These are phyloP conservation scores for Aphanomyces cochlioides DNA, from an alignment of 352 stramenopile genomes.

Conservation along the genomic window DNA sequence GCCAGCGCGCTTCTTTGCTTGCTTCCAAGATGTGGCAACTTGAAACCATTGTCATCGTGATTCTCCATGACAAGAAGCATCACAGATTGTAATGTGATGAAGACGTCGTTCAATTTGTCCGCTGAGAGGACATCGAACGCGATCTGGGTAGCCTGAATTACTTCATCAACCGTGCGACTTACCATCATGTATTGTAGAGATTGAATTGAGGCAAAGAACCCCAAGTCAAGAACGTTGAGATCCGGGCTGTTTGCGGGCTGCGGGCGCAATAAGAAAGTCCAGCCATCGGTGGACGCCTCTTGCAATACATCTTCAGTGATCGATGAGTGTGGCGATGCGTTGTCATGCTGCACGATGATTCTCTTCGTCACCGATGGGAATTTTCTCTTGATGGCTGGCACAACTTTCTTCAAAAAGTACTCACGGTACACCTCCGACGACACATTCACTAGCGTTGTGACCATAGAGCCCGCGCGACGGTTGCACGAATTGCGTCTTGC, in stretches of 20 bases:
- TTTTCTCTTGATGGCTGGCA: constrained; percentile 33
- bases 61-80: constrained; percentile 21
- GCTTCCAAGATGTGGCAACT: constrained; percentile 11
- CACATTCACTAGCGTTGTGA: constrained; percentile 30
- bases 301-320: constrained; percentile 27
- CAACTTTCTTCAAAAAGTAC: constrained; percentile 31
- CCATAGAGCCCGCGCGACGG: constrained; percentile 13
- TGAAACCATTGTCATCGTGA: constrained; percentile 23
- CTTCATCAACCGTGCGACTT: background rate
- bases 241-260: constrained; percentile 36
- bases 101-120: constrained; percentile 22
- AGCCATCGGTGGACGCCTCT: constrained; percentile 20
- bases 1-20: background rate
- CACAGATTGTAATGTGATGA: constrained; percentile 23
- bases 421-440: constrained; percentile 30
- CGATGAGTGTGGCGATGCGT: constrained; percentile 29
- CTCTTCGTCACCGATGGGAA: constrained; percentile 1
- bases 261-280: constrained; percentile 31
- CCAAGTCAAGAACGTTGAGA: constrained; percentile 36
- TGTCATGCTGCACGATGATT: constrained; percentile 35
- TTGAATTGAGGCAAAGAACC: constrained; percentile 35
- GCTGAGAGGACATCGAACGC: background rate
- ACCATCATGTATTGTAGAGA: constrained; percentile 22
- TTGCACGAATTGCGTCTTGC: constrained; percentile 31
- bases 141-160: constrained; percentile 7